These are phyloP conservation scores for Paraleonurus japonicus DNA, from an alignment of 257 asterid genomes.

Conservation along the genomic window DNA sequence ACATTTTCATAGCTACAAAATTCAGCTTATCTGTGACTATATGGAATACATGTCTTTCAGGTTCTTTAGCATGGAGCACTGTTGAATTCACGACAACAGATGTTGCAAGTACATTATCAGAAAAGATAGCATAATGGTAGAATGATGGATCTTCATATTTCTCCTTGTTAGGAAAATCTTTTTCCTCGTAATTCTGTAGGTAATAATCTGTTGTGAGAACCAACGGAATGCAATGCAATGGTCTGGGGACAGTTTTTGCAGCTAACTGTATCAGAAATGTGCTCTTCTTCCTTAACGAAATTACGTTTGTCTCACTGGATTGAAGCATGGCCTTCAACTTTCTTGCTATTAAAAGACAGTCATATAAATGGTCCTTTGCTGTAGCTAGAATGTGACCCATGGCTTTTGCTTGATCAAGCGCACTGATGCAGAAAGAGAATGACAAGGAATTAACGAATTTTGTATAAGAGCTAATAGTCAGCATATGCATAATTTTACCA, in stretches of 20 bases:
- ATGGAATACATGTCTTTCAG: constrained; percentile 85
- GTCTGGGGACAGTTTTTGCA: constrained; percentile 93
- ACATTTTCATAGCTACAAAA: constrained; percentile 92
- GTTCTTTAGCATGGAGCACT: constrained; percentile 73
- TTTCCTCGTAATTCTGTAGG: constrained; percentile 54
- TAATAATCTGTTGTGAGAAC: constrained; percentile 76
- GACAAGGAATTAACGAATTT: constrained; percentile 8
- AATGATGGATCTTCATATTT: constrained; percentile 83
- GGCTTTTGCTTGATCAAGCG: constrained; percentile 75
- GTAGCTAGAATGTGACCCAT: constrained; percentile 89
- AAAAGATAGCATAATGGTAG: constrained; percentile 84
- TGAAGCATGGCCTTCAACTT: constrained; percentile 92
- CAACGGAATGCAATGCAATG: constrained; percentile 81
- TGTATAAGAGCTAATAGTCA: constrained; percentile 25
- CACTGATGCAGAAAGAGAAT: constrained; percentile 43
- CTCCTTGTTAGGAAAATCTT: constrained; percentile 59
- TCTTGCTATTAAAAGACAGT: constrained; percentile 69
- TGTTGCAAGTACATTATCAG: constrained; percentile 89
- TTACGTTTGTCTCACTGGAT: constrained; percentile 61
- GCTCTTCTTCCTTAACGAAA: constrained; percentile 67
- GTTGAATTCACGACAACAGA: constrained; percentile 94
- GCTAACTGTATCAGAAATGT: constrained; percentile 88
- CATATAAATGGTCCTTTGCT: constrained; percentile 80
- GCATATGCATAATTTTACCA: constrained; percentile 18
- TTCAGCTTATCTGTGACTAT: constrained; percentile 91